Evolutionary conservation across 352 stramenopile genomes (phyloP), one percentile per base, ranked within the genome.

Genomic region (Globisporangium cylindrosporum): DNA sequence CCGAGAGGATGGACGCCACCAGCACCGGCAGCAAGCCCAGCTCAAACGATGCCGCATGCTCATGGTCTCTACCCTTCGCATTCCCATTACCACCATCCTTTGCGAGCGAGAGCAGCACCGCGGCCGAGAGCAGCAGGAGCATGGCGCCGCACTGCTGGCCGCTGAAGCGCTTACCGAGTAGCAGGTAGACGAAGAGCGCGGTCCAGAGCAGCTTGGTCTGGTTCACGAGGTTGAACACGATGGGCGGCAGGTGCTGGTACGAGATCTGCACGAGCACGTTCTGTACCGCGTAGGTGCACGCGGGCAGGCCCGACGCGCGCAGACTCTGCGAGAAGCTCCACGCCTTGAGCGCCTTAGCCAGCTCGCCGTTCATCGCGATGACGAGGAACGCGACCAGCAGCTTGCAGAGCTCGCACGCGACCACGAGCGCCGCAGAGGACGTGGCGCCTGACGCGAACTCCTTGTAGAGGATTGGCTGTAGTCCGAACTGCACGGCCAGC

Each of bases 221-320:
- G 77, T 95, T 95, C 49, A 95, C 80, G 49, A 95, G 74, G 73
- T 94, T 95, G 70, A 94, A 94, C 29, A 93, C 76, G 57, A 94
- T 89, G 38, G 88, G 88, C 59, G 85, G 82, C 56, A 94, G 69
- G 72, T 94, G 73, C 74, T 95, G 88, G 71, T 92, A 93, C 57
- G 88, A 77, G 18, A 90, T 64, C 67, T 94, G 87, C 62, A 94
- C 89, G n/a, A 94, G 79, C 66, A 94, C 80, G 61, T 95, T 95
- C 74, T 95, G 88, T 65, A 94, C 72, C n/a, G 86, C 86, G 73
- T 95, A 95, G 29, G 86, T 93, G 72, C 81, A 92, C 22, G 88
- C 88, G 1, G 88, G 87, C 1, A 95, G 70, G 9, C 86, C 87
- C 29, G 87, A 93, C n/a, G 81, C 80, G 43, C 73, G 64, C 53